Evolutionary conservation across 768 basidiomycete species (phyloP).

Genomic region (Suillus sp.): DNA sequence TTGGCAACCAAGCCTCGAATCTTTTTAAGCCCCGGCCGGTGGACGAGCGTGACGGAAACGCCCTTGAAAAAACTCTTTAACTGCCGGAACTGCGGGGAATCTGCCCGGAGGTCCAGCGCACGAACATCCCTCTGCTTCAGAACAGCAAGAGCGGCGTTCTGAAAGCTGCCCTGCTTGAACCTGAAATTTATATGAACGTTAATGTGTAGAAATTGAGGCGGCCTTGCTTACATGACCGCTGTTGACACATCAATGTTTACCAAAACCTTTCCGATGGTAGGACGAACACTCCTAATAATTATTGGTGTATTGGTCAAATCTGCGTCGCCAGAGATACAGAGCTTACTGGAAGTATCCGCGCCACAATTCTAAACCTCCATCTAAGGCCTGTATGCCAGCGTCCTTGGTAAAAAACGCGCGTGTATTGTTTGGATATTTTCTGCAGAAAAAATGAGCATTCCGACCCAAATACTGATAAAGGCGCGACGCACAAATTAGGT

Average conservation of each 20-base stretch:
- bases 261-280: slow-evolving; percentile 40
- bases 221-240: slow-evolving; percentile 42
- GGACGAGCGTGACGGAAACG: slow-evolving; percentile 34
- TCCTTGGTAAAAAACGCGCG: slow-evolving; percentile 45
- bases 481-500: slow-evolving; percentile 42
- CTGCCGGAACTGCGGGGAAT: slow-evolving; percentile 28
- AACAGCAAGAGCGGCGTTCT: slow-evolving; percentile 36
- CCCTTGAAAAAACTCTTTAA: slow-evolving; percentile 44
- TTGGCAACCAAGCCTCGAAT: slow-evolving; percentile 39
- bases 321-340: neutral
- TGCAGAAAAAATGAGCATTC: slow-evolving; percentile 19
- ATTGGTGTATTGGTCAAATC: slow-evolving; percentile 3
- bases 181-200: slow-evolving; percentile 17
- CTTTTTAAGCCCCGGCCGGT: slow-evolving; percentile 31
- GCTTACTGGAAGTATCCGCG: slow-evolving; percentile 54
- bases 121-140: slow-evolving; percentile 29
- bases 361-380: slow-evolving; percentile 44
- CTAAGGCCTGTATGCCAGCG: slow-evolving; percentile 29
- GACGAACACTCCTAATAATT: slow-evolving; percentile 47
- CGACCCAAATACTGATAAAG: neutral
- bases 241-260: slow-evolving; percentile 51
- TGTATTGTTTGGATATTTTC: slow-evolving; percentile 47
- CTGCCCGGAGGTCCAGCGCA: slow-evolving; percentile 29
- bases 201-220: neutral
- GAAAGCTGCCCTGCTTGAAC: slow-evolving; percentile 29